phyloP scores from a whole-genome alignment of 2,329 filamentous ascomycete species.

The Aspergillus jensenii region DNA sequence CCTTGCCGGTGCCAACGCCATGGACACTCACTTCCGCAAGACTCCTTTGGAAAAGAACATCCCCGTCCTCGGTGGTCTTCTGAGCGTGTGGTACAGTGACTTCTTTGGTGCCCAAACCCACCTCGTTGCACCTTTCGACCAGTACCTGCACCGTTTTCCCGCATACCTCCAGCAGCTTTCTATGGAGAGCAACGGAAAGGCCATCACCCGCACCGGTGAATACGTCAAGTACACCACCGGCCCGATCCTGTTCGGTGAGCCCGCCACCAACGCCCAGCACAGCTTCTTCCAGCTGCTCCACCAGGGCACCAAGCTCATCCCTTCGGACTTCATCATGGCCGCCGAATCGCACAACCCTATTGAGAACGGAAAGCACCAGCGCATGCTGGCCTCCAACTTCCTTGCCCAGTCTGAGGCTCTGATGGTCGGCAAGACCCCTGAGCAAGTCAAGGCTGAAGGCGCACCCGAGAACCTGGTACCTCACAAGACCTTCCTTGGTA shows the following conservation, averaged over 20 bases:
- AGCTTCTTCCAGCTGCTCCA: constrained; percentile 99
- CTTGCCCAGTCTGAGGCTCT: constrained; percentile 51
- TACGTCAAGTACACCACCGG: constrained; percentile 98
- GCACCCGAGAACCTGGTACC: constrained; percentile 64
- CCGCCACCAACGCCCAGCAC: constrained; percentile 98
- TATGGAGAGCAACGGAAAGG: constrained; percentile 99
- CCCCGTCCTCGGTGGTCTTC: constrained; percentile 81
- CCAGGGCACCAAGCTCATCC: constrained; percentile 98
- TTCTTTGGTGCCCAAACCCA: constrained; percentile 99
- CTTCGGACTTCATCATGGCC: constrained; percentile 95
- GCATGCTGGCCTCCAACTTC: constrained; percentile 54
- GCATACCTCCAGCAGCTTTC: constrained; percentile 98
- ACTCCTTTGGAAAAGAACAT: constrained; percentile 94
- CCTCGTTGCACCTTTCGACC: constrained; percentile 95
- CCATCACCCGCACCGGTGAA: constrained; percentile 80
- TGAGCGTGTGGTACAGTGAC: constrained; percentile 98
- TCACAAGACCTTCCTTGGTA: constrained; percentile 99
- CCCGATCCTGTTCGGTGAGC: constrained; percentile 94
- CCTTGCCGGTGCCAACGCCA: constrained; percentile 88
- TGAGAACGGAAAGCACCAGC: constrained; percentile 89
- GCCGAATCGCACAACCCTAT: constrained; percentile 97
- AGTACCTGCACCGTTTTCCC: constrained; percentile 98
- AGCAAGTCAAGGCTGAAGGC: constrained; percentile 49
- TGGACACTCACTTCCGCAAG: constrained; percentile 97
- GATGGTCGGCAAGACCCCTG: constrained; percentile 55